Conservation (phyloP, 2,329 filamentous ascomycete genomes). For the Trichophyton verrucosum region DNA sequence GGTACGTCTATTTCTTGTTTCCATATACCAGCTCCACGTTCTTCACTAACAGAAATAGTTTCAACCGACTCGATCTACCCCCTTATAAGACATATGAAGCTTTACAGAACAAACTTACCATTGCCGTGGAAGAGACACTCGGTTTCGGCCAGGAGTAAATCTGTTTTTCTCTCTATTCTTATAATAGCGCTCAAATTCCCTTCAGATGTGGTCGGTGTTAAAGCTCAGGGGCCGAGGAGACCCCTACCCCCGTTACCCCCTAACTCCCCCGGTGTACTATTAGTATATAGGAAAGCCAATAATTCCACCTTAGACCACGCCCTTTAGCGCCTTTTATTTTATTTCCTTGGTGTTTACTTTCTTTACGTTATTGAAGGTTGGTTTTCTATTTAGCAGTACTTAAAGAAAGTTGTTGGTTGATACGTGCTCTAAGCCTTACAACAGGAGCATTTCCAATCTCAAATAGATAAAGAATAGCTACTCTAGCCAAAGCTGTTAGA, state of each 20-base stretch:
- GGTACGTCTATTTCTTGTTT: slow-evolving; percentile 47
- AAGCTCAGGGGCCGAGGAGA: background rate
- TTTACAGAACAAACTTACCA: slow-evolving; percentile 80
- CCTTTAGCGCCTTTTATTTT: background rate
- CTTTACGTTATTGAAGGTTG: too few relatives aligned
- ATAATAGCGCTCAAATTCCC: background rate
- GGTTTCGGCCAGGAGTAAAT: slow-evolving; percentile 92
- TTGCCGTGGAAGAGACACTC: slow-evolving; percentile 97
- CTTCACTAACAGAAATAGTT: slow-evolving; percentile 42
- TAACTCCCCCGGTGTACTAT: slow-evolving; percentile 7
- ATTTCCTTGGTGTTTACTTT: background rate
- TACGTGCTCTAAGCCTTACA: background rate
- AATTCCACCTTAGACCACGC: slow-evolving; percentile 1
- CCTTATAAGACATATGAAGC: slow-evolving; percentile 81
- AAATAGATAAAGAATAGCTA: background rate
- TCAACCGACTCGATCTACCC: slow-evolving; percentile 92
- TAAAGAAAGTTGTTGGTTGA: too few relatives aligned
- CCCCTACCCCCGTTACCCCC: too few relatives aligned
- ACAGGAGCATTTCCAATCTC: background rate
- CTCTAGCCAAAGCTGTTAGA: background rate
- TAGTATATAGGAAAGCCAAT: slow-evolving; percentile 11
- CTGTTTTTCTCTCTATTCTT: background rate
- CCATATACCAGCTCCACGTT: background rate
- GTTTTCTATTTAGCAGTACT: too few relatives aligned
- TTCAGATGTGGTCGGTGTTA: background rate